A percentile compares a stretch with the other conserved stretches of the same genome.
Evolutionary conservation across 2,329 filamentous ascomycete species (phyloP).

Genomic region (Clarireedia monteithiana): DNA sequence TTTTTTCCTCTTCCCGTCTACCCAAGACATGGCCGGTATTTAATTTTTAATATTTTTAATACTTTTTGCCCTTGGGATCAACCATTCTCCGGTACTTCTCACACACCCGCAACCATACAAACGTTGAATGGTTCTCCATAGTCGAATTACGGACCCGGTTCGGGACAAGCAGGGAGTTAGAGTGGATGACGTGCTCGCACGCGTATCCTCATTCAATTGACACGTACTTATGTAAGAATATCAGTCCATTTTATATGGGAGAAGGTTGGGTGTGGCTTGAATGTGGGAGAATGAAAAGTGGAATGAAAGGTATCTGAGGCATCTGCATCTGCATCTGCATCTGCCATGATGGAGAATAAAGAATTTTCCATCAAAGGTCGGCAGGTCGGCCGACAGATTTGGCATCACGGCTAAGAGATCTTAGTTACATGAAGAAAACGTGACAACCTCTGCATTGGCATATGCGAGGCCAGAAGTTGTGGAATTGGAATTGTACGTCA

Average conservation of each 20-base stretch:
- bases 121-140: background rate
- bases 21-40: background rate
- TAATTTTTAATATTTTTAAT: background rate
- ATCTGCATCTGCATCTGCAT: too few species aligned
- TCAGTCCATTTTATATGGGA: background rate
- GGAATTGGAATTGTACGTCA: too few species aligned
- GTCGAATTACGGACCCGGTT: conserved; percentile 1
- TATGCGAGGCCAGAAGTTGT: too few species aligned
- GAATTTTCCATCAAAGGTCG: too few species aligned
- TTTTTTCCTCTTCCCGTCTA: background rate
- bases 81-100: background rate
- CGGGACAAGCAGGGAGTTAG: background rate
- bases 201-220: conserved; percentile 1
- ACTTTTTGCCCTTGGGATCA: background rate
- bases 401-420: too few species aligned
- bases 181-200: conserved; percentile 8
- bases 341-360: too few species aligned
- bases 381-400: too few species aligned
- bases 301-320: too few species aligned
- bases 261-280: background rate
- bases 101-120: background rate
- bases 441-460: too few species aligned
- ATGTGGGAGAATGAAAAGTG: background rate
- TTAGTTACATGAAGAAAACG: too few species aligned
- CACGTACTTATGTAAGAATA: background rate